Percentiles rank a stretch among this genome's conserved stretches.
phyloP scores from a whole-genome alignment of 2,329 filamentous ascomycete species.

The Biscogniauxia mediterranea region DNA sequence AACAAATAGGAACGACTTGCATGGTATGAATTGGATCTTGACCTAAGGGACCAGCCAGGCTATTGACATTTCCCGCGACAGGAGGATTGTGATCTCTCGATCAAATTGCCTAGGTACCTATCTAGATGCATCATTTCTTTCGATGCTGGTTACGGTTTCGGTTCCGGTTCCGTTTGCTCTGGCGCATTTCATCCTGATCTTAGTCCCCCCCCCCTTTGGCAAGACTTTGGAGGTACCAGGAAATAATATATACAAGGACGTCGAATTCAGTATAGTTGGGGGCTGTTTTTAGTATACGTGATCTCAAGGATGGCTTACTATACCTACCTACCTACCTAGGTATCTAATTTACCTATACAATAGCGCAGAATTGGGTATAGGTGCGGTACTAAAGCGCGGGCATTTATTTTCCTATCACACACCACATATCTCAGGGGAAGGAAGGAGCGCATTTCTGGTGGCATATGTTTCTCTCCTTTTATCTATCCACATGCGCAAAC shows the following conservation, averaged over 20 bases:
- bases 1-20: conserved; percentile 27
- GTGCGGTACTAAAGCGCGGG: no score
- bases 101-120: neutral
- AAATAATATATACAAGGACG: neutral
- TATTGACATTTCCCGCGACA: neutral
- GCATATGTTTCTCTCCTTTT: no score
- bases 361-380: no score
- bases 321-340: neutral
- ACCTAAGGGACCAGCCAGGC: neutral
- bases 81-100: neutral
- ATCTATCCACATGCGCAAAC: no score
- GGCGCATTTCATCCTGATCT: neutral
- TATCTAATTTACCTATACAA: no score
- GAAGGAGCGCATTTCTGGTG: no score
- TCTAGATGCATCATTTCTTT: neutral
- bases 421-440: no score
- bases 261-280: no score
- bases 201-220: neutral
- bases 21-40: conserved; percentile 12
- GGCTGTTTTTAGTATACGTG: neutral
- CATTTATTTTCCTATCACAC: no score
- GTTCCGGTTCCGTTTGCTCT: neutral
- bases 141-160: neutral
- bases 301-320: neutral
- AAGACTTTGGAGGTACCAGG: neutral